Evolutionary conservation across 2,329 filamentous ascomycete species (phyloP), one percentile per base, ranked within the genome.

Genomic region (Cladorrhinum sp.): DNA sequence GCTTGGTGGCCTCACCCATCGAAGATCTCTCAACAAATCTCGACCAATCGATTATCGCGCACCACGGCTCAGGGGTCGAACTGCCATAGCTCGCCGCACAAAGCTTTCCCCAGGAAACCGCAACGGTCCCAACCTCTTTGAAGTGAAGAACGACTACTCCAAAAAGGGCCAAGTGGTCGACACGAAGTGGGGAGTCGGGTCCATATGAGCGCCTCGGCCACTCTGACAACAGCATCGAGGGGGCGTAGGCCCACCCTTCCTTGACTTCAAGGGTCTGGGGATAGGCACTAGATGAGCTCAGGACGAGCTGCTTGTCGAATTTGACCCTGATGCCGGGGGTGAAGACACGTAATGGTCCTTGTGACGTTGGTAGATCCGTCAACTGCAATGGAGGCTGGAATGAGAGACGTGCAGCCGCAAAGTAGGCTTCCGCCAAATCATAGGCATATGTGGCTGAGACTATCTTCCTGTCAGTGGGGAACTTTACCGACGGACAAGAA

Each of bases 81-180:
- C 42, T 39, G 2, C 23, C 36, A 9, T 26, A 39, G 9, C 39
- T 39, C 9, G 53, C 20, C 18, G 16, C 14, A 42, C 53, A 55
- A 14, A 30, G 16, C 24, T 49, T 57, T 28, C 54, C 54, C 54
- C 54, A 57, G 23, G 54, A 57, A 7, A 57, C 14, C n/a, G 54
- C 54, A 49, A 57, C 54, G 8, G 39, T 14, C 10, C 54, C 54
- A 6, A 57, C 7, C 4, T 39, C 53, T 18, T 57, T 39, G 42
- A 57, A 57, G 9, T 57, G 54, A 12, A 57, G 23, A 9, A 30
- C 18, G 7, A 57, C 16, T 3, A 28, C 26, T 14, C 54, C 54
- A 21, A 57, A 57, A 10, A 57, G 39, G 7, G 36, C 36, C 9
- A 57, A 23, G n/a, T 33, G 7, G 16, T 57, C 24, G 9, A 26